Percentiles rank a stretch among this genome's conserved stretches.
Evolutionary conservation across 495 filamentous ascomycete species (phyloP).

Genomic region (Daldinia grandis): DNA sequence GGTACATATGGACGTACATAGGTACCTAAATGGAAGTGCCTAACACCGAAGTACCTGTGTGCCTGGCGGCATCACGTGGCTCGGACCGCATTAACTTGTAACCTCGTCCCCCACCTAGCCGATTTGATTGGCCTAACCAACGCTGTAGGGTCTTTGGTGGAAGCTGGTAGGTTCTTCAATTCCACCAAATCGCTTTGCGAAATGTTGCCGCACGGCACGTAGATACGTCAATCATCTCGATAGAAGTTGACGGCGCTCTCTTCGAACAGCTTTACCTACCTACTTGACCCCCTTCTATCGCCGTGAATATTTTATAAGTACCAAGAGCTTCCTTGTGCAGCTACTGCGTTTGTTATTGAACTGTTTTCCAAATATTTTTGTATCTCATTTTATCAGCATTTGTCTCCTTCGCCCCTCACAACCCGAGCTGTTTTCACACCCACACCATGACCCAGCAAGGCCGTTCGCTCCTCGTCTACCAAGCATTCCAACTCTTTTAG

Average conservation of each 20-base stretch:
- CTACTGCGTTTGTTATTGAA: background rate
- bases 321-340: background rate
- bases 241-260: constrained; percentile 22
- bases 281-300: background rate
- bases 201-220: constrained; percentile 13
- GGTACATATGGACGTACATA: too few species aligned
- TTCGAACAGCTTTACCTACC: constrained; percentile 6
- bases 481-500: constrained; percentile 36
- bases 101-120: background rate
- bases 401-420: constrained; percentile 20
- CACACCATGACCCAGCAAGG: constrained; percentile 45
- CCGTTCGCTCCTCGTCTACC: constrained; percentile 17
- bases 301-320: background rate
- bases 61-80: constrained; percentile 16
- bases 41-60: background rate
- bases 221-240: constrained; percentile 31
- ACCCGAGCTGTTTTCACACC: constrained; percentile 2
- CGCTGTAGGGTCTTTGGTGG: background rate
- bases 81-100: constrained; percentile 23
- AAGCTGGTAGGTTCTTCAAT: constrained; percentile 19
- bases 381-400: constrained; percentile 3
- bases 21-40: too few species aligned
- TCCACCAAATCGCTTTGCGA: constrained; percentile 34
- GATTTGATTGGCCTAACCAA: constrained; percentile 16
- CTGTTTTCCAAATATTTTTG: background rate